Evolutionary conservation across 2,329 filamentous ascomycete genomes (phyloP), one percentile per base, ranked within the genome.

Genomic region (Tricladium varicosporioides): DNA sequence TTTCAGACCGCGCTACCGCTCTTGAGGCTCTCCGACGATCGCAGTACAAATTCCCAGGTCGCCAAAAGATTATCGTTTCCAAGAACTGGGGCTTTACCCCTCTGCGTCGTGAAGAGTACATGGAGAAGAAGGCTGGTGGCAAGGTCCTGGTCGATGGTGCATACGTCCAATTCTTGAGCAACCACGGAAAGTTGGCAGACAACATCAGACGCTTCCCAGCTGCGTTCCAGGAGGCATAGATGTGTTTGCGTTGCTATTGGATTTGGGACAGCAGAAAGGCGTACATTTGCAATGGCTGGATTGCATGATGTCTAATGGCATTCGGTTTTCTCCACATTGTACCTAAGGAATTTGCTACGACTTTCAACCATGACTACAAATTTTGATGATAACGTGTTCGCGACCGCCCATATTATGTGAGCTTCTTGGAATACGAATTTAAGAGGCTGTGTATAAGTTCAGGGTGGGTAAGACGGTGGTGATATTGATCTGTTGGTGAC

Each of bases 51-150:
- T 99, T 99, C 91, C 94, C 94, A 70, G 94, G 94, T 79, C 93
- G 94, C 82, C 94, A 99, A 87, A 99, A 99, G 92, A 97, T 99
- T 83, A 97, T 99, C 74, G 88, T 97, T 82, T 95, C 90, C 85
- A 99, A 97, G 92, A 99, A 99, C 88, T 99, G 94, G 94, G 94
- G 94, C 71, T 99, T 99, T 90, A 99, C 94, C 64, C 92, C 92
- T 75, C 91, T 99, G 73, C 89, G 91, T 74, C 92, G 94, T 72
- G 94, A 97, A 71, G 94, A 99, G 79, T 99, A 97, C 83, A 83
- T 96, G 75, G 86, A 92, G 79, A 90, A 93, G 83, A 95, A 96
- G 86, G 84, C 91, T 75, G 89, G 88, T 73, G 94, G 94, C 76
- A 88, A 86, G 76, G 88, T 99, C 81, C 91, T 93, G 85, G 89